Evolutionary conservation across 805 yeast species (phyloP), one percentile per base, ranked within the genome.

Genomic region (Candida krabiensis): DNA sequence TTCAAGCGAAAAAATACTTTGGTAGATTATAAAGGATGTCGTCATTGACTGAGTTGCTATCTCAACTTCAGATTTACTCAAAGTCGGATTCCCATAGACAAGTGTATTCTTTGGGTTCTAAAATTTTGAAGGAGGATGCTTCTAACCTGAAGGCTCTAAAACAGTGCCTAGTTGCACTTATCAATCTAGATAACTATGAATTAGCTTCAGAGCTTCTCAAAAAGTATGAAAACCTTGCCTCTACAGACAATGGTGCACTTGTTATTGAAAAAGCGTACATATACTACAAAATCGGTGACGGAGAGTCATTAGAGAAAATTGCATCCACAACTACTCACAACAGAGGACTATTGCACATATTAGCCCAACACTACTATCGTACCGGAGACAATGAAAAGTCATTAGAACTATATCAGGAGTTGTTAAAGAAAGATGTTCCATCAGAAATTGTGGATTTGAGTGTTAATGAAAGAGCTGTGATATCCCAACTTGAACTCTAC

Each of bases 401-500:
- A 0, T 60, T 70, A 41, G 52, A 55, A 6, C 35, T 78, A 4
- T 84, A 83, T 53, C 58, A 58, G 25, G 63, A 62, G 4, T 60
- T 76, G 40, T 53, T 69, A 3, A 35, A 56, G 7, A 38, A 40
- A 11, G 30, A 35, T 5, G 60, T 66, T 19, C 64, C 61, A 29
- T 75, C 71, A 37, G 82, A 73, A 47, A 51, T 50, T 16, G 51
- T 67, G 25, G 90, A 83, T 56, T 55, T 81, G 38, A 52, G 67
- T 19, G 81, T 80, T 30, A 84, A 84, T 55, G 85, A 83, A 58
- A 70, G 82, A 42, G 88, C 90, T 3, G 70, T 79, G n/a, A 60
- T 76, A 17, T 77, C 86, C 9, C 85, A 77, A 53, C 31, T 56
- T 33, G 54, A 55, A 24, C 30, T 32, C 14, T 37, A 40, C 18